A percentile compares a stretch with the other conserved stretches of the same genome.
phyloP scores from a whole-genome alignment of 805 yeast genomes.

The Saccharomycopsis selenospora region DNA sequence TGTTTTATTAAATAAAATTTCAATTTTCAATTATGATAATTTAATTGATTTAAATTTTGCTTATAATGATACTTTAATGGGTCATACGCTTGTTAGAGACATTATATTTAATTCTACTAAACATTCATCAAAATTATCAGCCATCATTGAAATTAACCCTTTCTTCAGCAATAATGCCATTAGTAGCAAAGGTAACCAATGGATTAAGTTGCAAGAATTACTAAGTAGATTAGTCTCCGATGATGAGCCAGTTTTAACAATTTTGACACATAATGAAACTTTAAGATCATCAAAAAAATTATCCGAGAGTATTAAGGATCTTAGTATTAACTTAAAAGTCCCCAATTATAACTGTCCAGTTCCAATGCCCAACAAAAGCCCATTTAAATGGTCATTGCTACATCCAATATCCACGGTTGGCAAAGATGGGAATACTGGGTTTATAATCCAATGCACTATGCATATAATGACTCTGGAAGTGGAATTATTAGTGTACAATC shows the following conservation, averaged over 20 bases:
- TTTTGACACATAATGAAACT: conserved; percentile 27
- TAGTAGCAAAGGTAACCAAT: conserved; percentile 16
- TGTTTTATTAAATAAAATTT: neutral
- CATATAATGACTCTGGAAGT: conserved; percentile 49
- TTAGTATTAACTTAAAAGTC: conserved; percentile 27
- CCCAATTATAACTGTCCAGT: conserved; percentile 25
- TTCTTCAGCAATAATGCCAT: neutral
- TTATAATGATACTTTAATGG: conserved; percentile 11
- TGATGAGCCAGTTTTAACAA: conserved; percentile 27
- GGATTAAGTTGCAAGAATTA: conserved; percentile 28
- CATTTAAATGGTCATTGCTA: neutral
- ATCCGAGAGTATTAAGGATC: conserved; percentile 24
- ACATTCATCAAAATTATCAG: conserved; percentile 9
- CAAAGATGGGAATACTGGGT: conserved; percentile 28
- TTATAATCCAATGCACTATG: conserved; percentile 43
- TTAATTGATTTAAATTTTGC: conserved; percentile 12
- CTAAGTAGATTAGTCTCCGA: conserved; percentile 37
- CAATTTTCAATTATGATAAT: conserved; percentile 1
- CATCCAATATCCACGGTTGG: conserved; percentile 4
- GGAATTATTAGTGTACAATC: conserved; percentile 48
- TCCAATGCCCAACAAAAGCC: neutral
- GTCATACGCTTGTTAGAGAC: conserved; percentile 10
- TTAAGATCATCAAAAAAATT: conserved; percentile 22
- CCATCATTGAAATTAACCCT: conserved; percentile 14
- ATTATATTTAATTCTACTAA: conserved; percentile 10